These are phyloP conservation scores for Spathaspora passalidarum DNA, from an alignment of 805 yeast species.

Conservation along the genomic window DNA sequence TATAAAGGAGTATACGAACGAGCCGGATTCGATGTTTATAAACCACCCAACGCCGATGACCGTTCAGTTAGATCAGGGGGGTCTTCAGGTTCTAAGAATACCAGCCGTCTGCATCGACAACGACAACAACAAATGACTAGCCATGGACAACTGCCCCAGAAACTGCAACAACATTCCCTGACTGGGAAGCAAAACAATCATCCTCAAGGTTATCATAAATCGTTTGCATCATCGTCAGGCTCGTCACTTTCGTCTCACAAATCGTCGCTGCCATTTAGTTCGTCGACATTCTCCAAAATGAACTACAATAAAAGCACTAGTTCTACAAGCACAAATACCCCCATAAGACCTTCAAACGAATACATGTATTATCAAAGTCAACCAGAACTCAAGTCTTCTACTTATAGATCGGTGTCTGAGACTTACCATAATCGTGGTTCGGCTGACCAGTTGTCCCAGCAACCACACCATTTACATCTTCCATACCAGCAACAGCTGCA, in stretches of 20 bases:
- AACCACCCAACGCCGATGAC: neutral
- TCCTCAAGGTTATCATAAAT: neutral
- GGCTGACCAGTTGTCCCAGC: neutral
- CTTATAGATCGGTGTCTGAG: neutral
- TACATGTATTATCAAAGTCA: neutral
- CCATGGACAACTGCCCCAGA: neutral
- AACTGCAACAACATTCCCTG: neutral
- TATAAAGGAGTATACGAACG: constrained; percentile 74
- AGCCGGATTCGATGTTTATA: constrained; percentile 68
- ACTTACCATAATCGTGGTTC: neutral
- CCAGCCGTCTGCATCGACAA: neutral
- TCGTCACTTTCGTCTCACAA: constrained; percentile 2
- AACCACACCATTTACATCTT: neutral
- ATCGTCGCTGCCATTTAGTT: neutral
- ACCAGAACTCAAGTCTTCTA: neutral
- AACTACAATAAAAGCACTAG: constrained; percentile 6
- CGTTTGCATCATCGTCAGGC: neutral
- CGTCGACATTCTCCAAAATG: neutral
- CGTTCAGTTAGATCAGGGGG: neutral
- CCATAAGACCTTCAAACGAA: neutral
- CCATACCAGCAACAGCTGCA: neutral
- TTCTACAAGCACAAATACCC: neutral
- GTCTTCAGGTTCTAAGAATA: neutral
- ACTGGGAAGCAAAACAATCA: neutral
- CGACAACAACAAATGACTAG: neutral